Conservation (phyloP, 139 green algal genomes). For the Picochlorum sp. region DNA sequence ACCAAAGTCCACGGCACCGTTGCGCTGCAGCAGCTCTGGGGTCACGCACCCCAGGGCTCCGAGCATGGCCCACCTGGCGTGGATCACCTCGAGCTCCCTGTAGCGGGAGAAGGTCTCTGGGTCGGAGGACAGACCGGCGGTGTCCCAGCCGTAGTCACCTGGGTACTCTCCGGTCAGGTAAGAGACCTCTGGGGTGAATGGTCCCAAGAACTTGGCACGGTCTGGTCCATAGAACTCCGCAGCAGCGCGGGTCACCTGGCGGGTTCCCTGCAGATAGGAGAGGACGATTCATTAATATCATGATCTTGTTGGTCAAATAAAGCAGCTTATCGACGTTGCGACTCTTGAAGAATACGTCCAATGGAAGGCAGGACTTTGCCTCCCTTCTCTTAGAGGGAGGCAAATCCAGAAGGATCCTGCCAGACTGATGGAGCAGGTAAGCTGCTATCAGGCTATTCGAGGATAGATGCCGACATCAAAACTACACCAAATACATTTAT, state of each 20-base stretch:
- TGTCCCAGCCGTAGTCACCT: slow-evolving; percentile 93
- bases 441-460: too few species aligned
- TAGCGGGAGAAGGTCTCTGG: slow-evolving; percentile 78
- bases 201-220: slow-evolving; percentile 61
- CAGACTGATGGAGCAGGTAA: too few species aligned
- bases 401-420: too few species aligned
- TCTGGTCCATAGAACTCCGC: slow-evolving; percentile 36
- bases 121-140: slow-evolving; percentile 85
- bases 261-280: slow-evolving; percentile 21
- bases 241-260: slow-evolving; percentile 32
- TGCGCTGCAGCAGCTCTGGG: slow-evolving; percentile 49
- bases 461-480: too few species aligned
- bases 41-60: slow-evolving; percentile 68
- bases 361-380: too few species aligned
- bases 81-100: slow-evolving; percentile 93
- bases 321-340: too few species aligned
- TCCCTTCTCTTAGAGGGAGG: too few species aligned
- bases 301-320: too few species aligned
- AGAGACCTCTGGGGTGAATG: slow-evolving; percentile 47
- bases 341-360: too few species aligned
- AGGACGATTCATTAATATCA: not conserved
- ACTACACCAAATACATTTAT: too few species aligned
- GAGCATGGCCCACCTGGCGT: slow-evolving; percentile 96
- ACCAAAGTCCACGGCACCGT: slow-evolving; percentile 39
- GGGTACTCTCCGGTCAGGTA: slow-evolving; percentile 81